phyloP scores from a whole-genome alignment of 2,329 filamentous ascomycete species.

The Colletotrichum agaves region DNA sequence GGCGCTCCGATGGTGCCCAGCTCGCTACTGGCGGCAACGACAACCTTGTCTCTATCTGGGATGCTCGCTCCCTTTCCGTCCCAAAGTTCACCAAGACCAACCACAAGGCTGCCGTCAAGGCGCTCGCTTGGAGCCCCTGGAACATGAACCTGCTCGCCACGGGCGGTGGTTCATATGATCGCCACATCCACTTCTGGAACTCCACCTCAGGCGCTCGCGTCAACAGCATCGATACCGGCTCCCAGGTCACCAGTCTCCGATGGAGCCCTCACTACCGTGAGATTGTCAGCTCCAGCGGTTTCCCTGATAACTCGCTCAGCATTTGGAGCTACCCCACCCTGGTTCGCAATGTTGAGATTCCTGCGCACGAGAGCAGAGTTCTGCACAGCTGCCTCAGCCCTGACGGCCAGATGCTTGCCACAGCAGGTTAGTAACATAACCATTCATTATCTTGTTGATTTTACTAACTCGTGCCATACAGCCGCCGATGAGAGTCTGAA shows the following conservation, averaged over 20 bases:
- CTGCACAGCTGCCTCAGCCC: conserved; percentile 97
- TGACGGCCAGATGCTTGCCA: conserved; percentile 97
- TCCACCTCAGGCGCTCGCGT: conserved; percentile 95
- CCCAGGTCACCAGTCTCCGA: conserved; percentile 93
- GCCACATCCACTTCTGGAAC: conserved; percentile 99
- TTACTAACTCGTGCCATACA: conserved; percentile 48
- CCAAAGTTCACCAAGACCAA: conserved; percentile 99
- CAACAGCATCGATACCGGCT: conserved; percentile 99
- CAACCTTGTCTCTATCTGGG: conserved; percentile 99
- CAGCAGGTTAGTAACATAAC: conserved; percentile 71
- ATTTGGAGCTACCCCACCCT: conserved; percentile 99
- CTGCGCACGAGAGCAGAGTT: conserved; percentile 95
- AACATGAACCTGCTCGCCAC: conserved; percentile 97
- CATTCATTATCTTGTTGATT: background rate
- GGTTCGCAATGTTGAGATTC: conserved; percentile 97
- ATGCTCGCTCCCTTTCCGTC: conserved; percentile 89
- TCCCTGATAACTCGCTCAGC: conserved; percentile 98
- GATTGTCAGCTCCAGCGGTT: conserved; percentile 96
- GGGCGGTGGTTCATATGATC: conserved; percentile 94
- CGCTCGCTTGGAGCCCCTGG: conserved; percentile 98
- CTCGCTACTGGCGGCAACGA: conserved; percentile 98
- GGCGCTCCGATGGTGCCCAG: conserved; percentile 95
- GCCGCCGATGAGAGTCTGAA: conserved; percentile 97
- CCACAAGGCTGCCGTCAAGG: conserved; percentile 98
- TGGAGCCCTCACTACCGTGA: conserved; percentile 99